Evolutionary conservation across 225 moss, liverwort and hornwort species (phyloP).

Genomic region (Sphagnum contortum): DNA sequence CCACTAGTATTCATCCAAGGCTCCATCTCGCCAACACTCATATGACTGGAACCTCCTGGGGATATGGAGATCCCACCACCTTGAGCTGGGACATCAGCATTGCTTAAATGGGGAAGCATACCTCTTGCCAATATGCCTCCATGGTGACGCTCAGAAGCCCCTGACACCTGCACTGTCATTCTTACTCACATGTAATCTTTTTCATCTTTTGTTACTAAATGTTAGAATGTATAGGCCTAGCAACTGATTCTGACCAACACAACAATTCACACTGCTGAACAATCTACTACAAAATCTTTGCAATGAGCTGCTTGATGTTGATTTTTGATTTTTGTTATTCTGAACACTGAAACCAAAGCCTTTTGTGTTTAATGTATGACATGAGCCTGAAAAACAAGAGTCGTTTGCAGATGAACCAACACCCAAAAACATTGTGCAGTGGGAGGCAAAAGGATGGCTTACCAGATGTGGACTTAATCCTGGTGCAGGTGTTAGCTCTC

Average conservation of each 20-base stretch:
- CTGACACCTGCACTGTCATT: conserved; percentile 51
- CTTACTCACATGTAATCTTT: no score
- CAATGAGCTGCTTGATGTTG: background rate
- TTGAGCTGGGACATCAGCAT: conserved; percentile 45
- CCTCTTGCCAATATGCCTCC: conserved; percentile 70
- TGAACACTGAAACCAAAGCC: conserved; percentile 18
- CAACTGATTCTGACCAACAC: no score
- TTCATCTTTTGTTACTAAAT: no score
- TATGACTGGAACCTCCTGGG: conserved; percentile 68
- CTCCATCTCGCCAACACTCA: conserved; percentile 81
- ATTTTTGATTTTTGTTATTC: conserved; percentile 19
- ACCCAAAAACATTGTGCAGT: no score
- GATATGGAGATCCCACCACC: conserved; percentile 81
- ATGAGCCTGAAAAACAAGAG: no score
- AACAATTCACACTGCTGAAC: no score
- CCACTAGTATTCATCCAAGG: conserved; percentile 90
- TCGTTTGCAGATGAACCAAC: no score
- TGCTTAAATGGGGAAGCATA: conserved; percentile 81
- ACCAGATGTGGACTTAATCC: conserved; percentile 70
- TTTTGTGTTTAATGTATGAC: no score
- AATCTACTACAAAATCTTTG: no score
- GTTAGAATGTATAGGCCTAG: no score
- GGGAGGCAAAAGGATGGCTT: conserved; percentile 17
- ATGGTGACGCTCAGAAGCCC: conserved; percentile 42
- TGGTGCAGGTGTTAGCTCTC: conserved; percentile 58